Conservation (phyloP, 176 grass and related monocot species). For the Triticum dicoccoides region DNA sequence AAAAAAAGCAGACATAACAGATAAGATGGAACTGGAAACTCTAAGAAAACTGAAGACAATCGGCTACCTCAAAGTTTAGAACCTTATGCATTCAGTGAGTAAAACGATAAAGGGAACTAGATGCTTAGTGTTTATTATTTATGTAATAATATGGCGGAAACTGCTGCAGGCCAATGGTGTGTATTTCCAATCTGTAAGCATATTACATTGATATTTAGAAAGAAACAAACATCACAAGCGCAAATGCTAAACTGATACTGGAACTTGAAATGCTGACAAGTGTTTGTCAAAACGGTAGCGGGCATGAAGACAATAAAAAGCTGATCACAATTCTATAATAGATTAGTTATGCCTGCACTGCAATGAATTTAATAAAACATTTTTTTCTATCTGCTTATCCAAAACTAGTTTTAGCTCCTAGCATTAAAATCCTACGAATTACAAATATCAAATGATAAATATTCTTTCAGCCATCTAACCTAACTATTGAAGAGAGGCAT, state of each 20-base stretch:
- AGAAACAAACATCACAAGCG: neutral
- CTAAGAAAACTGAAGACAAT: no score
- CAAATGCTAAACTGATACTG: neutral
- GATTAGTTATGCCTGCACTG: neutral
- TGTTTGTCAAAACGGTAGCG: neutral
- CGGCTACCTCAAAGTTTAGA: neutral
- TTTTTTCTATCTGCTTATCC: neutral
- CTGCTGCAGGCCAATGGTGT: neutral
- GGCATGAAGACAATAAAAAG: neutral
- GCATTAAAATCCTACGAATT: neutral
- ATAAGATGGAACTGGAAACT: neutral
- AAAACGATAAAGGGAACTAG: neutral
- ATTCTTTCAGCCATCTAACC: neutral
- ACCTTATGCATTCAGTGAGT: neutral
- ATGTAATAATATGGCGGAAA: neutral
- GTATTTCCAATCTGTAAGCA: neutral
- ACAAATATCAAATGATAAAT: neutral
- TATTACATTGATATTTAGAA: neutral
- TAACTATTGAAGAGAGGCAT: constrained; percentile 16
- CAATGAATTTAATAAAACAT: neutral
- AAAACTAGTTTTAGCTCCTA: neutral
- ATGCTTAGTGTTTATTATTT: neutral
- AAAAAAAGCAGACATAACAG: neutral
- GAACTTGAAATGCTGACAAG: constrained; percentile 13
- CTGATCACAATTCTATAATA: constrained; percentile 2